A percentile compares a stretch with the other conserved stretches of the same genome.
These are phyloP conservation scores for Galeopsis tetrahit DNA, from an alignment of 257 asterid species.

Conservation along the genomic window DNA sequence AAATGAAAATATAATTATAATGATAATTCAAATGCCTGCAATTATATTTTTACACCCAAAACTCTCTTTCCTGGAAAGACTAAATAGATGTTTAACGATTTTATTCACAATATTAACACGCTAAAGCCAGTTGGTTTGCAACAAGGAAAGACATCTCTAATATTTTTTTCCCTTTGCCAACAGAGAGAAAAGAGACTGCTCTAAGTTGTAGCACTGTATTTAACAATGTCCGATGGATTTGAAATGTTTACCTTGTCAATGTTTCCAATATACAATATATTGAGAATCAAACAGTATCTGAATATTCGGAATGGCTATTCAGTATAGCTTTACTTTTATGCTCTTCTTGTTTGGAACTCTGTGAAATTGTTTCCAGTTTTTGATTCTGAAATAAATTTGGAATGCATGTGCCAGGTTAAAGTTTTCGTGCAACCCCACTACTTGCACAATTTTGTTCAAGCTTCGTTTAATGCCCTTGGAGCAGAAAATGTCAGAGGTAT, in stretches of 20 bases:
- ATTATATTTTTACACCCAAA: neutral
- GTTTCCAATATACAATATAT: neutral
- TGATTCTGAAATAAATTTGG: slow-evolving; percentile 35
- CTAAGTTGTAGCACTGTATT: neutral
- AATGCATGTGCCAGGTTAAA: slow-evolving; percentile 72
- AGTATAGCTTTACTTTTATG: neutral
- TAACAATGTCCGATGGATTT: neutral
- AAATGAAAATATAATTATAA: too few species aligned
- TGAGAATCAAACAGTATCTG: neutral
- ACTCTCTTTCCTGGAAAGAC: neutral
- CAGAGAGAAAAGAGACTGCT: neutral
- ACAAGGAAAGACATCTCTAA: slow-evolving; percentile 3
- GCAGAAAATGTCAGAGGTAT: slow-evolving; percentile 79
- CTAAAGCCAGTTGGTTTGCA: neutral
- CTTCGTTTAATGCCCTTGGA: slow-evolving; percentile 92
- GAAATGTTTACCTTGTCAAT: slow-evolving; percentile 6
- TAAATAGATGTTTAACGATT: neutral
- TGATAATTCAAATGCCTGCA: neutral
- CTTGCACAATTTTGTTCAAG: slow-evolving; percentile 86
- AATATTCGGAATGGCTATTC: slow-evolving; percentile 1
- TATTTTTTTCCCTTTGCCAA: slow-evolving; percentile 14
- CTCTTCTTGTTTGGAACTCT: neutral
- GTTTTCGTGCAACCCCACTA: slow-evolving; percentile 88
- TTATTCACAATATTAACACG: neutral
- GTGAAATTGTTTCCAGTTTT: slow-evolving; percentile 13